Evolutionary conservation across 257 asterid genomes (phyloP).

Genomic region (Marsdenia floribunda): DNA sequence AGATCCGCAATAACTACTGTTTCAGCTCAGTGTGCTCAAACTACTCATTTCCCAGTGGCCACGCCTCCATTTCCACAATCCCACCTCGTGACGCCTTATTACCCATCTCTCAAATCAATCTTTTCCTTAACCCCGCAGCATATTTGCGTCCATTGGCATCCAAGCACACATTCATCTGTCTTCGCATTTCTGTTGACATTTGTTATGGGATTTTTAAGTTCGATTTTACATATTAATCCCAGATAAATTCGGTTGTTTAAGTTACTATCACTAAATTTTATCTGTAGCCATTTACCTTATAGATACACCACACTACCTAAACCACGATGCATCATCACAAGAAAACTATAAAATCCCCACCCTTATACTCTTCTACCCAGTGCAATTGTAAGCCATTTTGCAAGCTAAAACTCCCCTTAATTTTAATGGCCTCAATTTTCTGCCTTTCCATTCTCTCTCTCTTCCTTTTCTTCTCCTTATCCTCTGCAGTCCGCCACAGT

Average conservation of each 20-base stretch:
- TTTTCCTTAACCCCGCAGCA: background rate
- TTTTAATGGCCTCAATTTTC: constrained; percentile 31
- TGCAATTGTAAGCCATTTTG: constrained; percentile 4
- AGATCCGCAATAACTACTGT: too few relatives aligned
- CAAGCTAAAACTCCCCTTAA: constrained; percentile 4
- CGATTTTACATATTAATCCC: background rate
- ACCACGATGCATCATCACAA: constrained; percentile 3
- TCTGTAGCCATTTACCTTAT: too few relatives aligned
- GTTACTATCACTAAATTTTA: too few relatives aligned
- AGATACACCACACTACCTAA: too few relatives aligned
- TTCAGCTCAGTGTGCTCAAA: background rate
- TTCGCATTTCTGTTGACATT: background rate
- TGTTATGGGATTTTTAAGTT: background rate
- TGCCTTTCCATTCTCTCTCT: constrained; percentile 24
- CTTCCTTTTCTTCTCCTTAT: constrained; percentile 28
- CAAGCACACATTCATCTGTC: background rate
- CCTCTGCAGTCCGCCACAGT: constrained; percentile 29
- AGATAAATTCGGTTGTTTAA: background rate
- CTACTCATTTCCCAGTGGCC: background rate
- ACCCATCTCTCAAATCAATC: background rate
- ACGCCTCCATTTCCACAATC: background rate
- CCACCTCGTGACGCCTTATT: background rate
- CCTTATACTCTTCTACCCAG: background rate
- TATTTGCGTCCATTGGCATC: background rate
- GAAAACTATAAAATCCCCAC: constrained; percentile 13